Base-by-base conservation (phyloP, 805 yeast species). In the Wickerhamiella occidentalis region DNA sequence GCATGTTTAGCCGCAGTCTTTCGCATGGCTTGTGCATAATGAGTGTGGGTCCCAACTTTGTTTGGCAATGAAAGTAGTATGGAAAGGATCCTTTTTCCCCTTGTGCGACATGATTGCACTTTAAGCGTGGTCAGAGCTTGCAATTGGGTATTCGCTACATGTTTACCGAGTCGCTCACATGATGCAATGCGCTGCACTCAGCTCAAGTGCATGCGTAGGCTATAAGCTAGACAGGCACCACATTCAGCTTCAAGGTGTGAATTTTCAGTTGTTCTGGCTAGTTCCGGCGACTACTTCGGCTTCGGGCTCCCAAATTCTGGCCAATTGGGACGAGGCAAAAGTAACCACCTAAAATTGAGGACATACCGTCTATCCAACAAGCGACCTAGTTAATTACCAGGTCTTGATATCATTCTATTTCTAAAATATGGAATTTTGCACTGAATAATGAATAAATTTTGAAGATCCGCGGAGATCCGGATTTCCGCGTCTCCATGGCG, bases 121-220 rank as follows among this genome's bases (percentile, higher is more conserved):
- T 3, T 29, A 11, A 4, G 11, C 11, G n/a, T 13, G n/a, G 5
- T 13, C 5, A 11, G 7, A 13, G 33, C 13, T 5, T 5, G 7
- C 33, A 29, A 7, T 29, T 7, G 13, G 5, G 13, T 6, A 13
- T 6, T 6, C 33, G 33, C n/a, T 13, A 29, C 33, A 29, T 13
- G n/a, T 6, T 29, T 29, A 29, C 7, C 33, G 33, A 29, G 19
- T 5, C 19, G 38, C 38, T 33, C 38, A 33, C 38, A 33, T 33
- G 38, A n/a, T 33, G 38, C 38, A 33, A 33, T 33, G 38, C 38
- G 38, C 38, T 33, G 38, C 38, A 33, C 38, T 11, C 38, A 15
- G 38, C 6, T 15, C n/a, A n/a, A 33, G 11, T 33, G 38, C 38
- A 33, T 33, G 38, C 19, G 38, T n/a, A 33, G 38, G 19, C 6